Conservation (phyloP, 2,329 filamentous ascomycete species). For the Claviceps arundinis region DNA sequence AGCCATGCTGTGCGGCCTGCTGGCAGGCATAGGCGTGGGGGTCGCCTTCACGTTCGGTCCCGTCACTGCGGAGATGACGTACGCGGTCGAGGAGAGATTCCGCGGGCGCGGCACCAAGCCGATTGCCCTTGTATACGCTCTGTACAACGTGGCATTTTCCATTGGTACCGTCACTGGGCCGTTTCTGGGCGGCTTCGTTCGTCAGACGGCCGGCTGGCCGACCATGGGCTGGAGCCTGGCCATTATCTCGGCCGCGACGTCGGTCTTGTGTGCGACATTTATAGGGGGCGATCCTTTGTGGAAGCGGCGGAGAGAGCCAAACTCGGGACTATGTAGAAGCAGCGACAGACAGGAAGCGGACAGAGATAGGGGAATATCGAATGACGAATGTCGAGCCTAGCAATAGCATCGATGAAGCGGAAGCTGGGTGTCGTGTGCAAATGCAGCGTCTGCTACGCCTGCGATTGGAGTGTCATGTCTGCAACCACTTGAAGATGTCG, state of each 20-base stretch:
- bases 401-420: too few species aligned
- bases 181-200: constrained; percentile 21
- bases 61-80: constrained; percentile 24
- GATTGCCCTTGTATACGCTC: constrained; percentile 21
- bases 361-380: not conserved
- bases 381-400: not conserved
- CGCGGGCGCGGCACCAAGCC: constrained; percentile 10
- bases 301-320: constrained; percentile 10
- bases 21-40: constrained; percentile 18
- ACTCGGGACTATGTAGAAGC: not conserved
- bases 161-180: constrained; percentile 20
- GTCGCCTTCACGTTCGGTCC: constrained; percentile 20
- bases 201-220: constrained; percentile 19
- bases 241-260: constrained; percentile 15
- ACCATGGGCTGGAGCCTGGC: constrained; percentile 20
- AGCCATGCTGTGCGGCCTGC: constrained; percentile 19
- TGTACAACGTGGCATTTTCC: constrained; percentile 23
- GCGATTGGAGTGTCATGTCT: too few species aligned
- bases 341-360: too few species aligned
- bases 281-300: constrained; percentile 14
- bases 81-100: constrained; percentile 14
- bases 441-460: too few species aligned
- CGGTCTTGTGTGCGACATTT: constrained; percentile 15
- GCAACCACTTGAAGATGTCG: too few species aligned
- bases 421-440: too few species aligned